phyloP scores from a whole-genome alignment of 2,329 filamentous ascomycete genomes.

The Fusarium sp. region DNA sequence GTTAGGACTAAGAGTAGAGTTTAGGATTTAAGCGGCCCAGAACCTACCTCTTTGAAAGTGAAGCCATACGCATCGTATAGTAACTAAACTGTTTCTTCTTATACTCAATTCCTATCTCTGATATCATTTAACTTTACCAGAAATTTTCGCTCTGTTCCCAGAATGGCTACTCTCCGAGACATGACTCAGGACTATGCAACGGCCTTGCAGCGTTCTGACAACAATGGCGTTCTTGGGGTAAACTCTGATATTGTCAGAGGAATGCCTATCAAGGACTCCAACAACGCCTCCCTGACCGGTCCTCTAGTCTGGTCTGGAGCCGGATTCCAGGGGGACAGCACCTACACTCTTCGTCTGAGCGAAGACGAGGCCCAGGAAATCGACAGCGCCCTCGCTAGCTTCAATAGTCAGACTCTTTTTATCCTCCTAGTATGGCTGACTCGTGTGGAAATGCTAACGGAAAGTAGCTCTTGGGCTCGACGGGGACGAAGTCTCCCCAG shows the following conservation, averaged over 20 bases:
- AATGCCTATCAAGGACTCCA: constrained; percentile 18
- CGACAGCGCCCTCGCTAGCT: constrained; percentile 46
- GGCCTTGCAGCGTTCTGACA: constrained; percentile 11
- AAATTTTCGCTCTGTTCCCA: background rate
- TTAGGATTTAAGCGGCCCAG: constrained; percentile 33
- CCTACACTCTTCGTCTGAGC: constrained; percentile 38
- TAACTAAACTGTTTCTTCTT: background rate
- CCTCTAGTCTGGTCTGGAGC: constrained; percentile 47
- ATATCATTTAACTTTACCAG: background rate
- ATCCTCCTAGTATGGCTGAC: background rate
- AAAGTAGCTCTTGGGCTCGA: constrained; percentile 38
- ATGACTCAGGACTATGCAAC: constrained; percentile 26
- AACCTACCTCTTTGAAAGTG: background rate
- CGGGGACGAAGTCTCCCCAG: constrained; percentile 38
- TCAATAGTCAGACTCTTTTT: constrained; percentile 46
- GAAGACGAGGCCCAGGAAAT: constrained; percentile 38
- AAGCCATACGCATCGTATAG: constrained; percentile 6
- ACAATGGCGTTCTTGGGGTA: constrained; percentile 12
- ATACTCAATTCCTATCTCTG: constrained; percentile 5
- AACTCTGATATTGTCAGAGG: constrained; percentile 30
- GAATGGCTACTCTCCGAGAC: constrained; percentile 30
- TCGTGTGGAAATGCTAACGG: constrained; percentile 29
- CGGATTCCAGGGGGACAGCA: constrained; percentile 34
- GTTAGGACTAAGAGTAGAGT: constrained; percentile 10
- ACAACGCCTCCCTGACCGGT: constrained; percentile 32